phyloP scores from a whole-genome alignment of 805 yeast species.

The Myxozyma geophila region DNA sequence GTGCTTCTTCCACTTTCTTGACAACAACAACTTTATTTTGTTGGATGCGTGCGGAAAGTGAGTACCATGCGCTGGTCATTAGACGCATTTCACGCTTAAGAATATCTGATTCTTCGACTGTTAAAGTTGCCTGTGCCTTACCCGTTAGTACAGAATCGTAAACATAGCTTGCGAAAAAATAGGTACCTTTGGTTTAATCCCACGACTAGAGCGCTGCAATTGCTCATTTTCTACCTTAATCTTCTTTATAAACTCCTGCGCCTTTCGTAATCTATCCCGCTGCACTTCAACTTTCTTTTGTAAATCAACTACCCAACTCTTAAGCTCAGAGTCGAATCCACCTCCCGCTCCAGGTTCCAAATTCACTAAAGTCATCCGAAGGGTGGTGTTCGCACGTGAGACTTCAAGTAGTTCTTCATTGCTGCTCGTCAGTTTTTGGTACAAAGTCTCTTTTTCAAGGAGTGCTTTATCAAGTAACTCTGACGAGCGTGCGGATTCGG shows the following conservation, averaged over 20 bases:
- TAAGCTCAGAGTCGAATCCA: conserved; percentile 30
- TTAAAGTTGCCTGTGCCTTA: conserved; percentile 1
- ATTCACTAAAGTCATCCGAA: conserved; percentile 30
- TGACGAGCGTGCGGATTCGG: conserved; percentile 1
- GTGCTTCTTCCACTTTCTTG: conserved; percentile 39
- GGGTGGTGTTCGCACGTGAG: conserved; percentile 32
- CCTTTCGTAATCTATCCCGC: conserved; percentile 26
- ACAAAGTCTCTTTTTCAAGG: conserved; percentile 27
- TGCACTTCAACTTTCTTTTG: conserved; percentile 29
- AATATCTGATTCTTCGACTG: conserved; percentile 28
- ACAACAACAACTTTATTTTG: conserved; percentile 39
- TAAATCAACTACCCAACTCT: conserved; percentile 35
- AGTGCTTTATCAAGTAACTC: conserved; percentile 22
- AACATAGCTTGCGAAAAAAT: background rate
- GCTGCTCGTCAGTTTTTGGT: conserved; percentile 25
- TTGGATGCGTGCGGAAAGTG: conserved; percentile 40
- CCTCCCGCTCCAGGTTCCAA: conserved; percentile 23
- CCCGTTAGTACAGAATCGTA: background rate
- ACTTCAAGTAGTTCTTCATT: conserved; percentile 34
- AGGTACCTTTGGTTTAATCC: conserved; percentile 1
- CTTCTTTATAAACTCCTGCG: conserved; percentile 28
- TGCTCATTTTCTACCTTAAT: conserved; percentile 24
- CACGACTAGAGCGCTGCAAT: background rate
- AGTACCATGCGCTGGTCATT: conserved; percentile 42
- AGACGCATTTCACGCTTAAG: conserved; percentile 36